Conservation (phyloP, 129 eudicot species). For the sunflower (Helianthus annuus) region DNA sequence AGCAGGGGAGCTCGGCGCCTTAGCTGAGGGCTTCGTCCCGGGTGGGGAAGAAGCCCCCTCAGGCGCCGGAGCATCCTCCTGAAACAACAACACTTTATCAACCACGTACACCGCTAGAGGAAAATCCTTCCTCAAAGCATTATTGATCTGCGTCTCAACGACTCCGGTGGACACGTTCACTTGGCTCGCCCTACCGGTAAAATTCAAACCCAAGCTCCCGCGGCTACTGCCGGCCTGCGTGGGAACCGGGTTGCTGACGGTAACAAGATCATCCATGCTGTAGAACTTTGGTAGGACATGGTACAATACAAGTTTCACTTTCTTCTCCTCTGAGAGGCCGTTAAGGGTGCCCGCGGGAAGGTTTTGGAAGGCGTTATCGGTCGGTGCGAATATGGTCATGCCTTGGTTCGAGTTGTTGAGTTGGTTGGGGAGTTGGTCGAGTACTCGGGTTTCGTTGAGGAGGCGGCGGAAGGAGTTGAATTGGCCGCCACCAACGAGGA, state of each 20-base stretch:
- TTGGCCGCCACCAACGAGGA: conserved; percentile 59
- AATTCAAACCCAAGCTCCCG: conserved; percentile 50
- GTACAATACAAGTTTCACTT: conserved; percentile 61
- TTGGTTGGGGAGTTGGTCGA: conserved; percentile 59
- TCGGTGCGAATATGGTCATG: conserved; percentile 84
- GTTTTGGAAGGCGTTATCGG: conserved; percentile 76
- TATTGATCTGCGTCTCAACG: conserved; percentile 42
- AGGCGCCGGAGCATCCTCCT: conserved; percentile 53
- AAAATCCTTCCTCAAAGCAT: conserved; percentile 47
- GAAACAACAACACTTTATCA: conserved; percentile 63
- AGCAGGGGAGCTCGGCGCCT: conserved; percentile 22
- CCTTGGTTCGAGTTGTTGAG: conserved; percentile 74
- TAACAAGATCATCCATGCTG: conserved; percentile 33
- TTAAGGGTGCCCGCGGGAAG: conserved; percentile 74
- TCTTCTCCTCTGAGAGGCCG: conserved; percentile 44
- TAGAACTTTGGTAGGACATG: conserved; percentile 72
- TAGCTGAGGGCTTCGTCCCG: conserved; percentile 13
- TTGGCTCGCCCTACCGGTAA: conserved; percentile 53
- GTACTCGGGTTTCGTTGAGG: conserved; percentile 51
- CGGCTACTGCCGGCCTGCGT: conserved; percentile 61
- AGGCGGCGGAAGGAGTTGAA: conserved; percentile 54
- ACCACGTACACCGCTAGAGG: conserved; percentile 77
- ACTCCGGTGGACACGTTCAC: conserved; percentile 64
- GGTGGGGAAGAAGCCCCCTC: conserved; percentile 35
- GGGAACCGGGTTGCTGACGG: conserved; percentile 77